phyloP scores from a whole-genome alignment of 768 basidiomycete genomes.

The Exidia glandulosa region DNA sequence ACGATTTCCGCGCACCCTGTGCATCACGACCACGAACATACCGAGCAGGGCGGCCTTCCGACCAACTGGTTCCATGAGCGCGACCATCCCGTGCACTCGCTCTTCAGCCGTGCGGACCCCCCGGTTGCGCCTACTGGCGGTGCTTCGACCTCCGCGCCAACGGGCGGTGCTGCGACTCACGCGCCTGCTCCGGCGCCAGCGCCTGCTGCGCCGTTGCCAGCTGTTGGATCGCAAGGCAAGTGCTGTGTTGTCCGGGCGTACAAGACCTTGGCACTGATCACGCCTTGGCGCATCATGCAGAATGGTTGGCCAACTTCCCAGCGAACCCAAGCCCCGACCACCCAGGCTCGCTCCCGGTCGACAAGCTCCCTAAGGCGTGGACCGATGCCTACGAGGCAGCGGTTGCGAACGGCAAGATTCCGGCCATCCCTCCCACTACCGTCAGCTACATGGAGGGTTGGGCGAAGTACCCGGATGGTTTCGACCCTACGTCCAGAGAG shows the following conservation, averaged over 20 bases:
- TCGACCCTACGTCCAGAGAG: conserved; percentile 23
- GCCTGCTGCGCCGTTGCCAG: background rate
- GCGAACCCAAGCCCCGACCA: no score
- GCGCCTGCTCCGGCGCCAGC: background rate
- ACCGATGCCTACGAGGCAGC: conserved; percentile 55
- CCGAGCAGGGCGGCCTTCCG: conserved; percentile 14
- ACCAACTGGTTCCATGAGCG: conserved; percentile 49
- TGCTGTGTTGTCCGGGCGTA: background rate
- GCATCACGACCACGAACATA: conserved; percentile 13
- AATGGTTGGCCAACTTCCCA: conserved; percentile 58
- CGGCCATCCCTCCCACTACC: conserved; percentile 46
- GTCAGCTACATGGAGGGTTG: conserved; percentile 17
- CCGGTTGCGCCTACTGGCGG: conserved; percentile 35
- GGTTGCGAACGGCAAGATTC: conserved; percentile 60
- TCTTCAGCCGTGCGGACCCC: conserved; percentile 46
- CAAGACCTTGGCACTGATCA: background rate
- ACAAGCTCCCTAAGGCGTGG: conserved; percentile 61
- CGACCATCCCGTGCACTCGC: conserved; percentile 45
- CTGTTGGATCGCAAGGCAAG: background rate
- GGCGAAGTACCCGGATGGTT: conserved; percentile 28
- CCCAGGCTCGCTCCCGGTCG: conserved; percentile 16
- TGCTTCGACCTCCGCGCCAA: conserved; percentile 28
- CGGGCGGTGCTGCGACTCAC: conserved; percentile 51
- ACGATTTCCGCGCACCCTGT: conserved; percentile 8
- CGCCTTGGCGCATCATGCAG: conserved; percentile 28